phyloP scores from a whole-genome alignment of 2,329 filamentous ascomycete species.

The Coniochaeta prunicola region DNA sequence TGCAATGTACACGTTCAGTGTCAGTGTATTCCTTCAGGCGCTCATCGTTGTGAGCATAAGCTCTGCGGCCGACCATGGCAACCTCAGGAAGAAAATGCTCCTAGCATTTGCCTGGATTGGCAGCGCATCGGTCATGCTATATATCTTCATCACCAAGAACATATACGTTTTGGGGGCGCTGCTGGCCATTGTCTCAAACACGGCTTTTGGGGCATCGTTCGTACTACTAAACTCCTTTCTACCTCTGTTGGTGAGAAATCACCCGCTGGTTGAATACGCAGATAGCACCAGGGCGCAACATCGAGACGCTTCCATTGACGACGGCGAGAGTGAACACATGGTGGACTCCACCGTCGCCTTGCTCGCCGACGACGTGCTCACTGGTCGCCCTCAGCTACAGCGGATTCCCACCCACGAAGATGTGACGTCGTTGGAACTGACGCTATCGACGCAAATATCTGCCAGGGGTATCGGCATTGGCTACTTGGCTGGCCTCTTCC shows the following conservation, averaged over 20 bases:
- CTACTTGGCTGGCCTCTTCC: conserved; percentile 76
- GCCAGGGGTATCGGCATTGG: conserved; percentile 90
- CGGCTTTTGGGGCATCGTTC: conserved; percentile 89
- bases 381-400: conserved; percentile 25
- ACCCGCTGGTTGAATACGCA: conserved; percentile 45
- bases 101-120: conserved; percentile 79
- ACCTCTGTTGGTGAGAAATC: conserved; percentile 81
- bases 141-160: conserved; percentile 67
- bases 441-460: conserved; percentile 83
- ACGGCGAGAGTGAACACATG: conserved; percentile 22
- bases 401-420: conserved; percentile 36
- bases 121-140: conserved; percentile 78
- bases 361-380: conserved; percentile 25
- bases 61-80: conserved; percentile 89
- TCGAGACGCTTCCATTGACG: conserved; percentile 17
- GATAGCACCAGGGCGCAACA: conserved; percentile 20
- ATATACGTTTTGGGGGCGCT: conserved; percentile 76
- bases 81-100: conserved; percentile 81
- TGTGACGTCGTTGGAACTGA: conserved; percentile 59
- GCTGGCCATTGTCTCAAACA: conserved; percentile 85
- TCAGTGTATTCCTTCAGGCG: conserved; percentile 84
- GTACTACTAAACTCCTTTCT: conserved; percentile 94
- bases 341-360: conserved; percentile 40
- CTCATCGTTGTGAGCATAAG: conserved; percentile 93
- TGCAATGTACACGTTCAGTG: conserved; percentile 93